phyloP scores from a whole-genome alignment of 2,329 filamentous ascomycete genomes.

The Penicillium sp. region DNA sequence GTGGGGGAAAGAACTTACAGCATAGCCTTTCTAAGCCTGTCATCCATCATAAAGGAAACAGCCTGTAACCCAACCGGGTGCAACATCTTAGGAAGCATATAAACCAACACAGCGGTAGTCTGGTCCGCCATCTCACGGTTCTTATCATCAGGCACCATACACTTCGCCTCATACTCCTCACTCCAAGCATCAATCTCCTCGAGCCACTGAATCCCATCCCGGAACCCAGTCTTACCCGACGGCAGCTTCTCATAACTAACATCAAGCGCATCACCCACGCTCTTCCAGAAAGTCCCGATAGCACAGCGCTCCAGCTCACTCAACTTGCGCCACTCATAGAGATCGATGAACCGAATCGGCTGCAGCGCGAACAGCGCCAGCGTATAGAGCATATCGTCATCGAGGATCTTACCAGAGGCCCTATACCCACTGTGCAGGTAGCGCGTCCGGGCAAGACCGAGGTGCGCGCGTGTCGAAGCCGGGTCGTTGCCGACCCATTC shows the following conservation, averaged over 20 bases:
- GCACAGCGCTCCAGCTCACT: conserved; percentile 67
- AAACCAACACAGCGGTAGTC: conserved; percentile 60
- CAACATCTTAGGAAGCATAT: conserved; percentile 48
- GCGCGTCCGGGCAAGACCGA: conserved; percentile 63
- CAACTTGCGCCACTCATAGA: conserved; percentile 68
- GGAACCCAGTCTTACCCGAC: conserved; percentile 40
- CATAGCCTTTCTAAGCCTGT: conserved; percentile 63
- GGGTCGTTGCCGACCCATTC: conserved; percentile 49
- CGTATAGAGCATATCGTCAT: conserved; percentile 65
- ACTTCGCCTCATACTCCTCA: conserved; percentile 55
- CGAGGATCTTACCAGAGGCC: conserved; percentile 56
- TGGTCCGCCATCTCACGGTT: conserved; percentile 56
- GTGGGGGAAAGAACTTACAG: conserved; percentile 43
- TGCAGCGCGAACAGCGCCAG: conserved; percentile 64
- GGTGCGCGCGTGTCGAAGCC: conserved; percentile 42
- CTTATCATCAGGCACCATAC: conserved; percentile 55
- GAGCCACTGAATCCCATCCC: conserved; percentile 53
- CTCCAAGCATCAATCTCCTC: conserved; percentile 53
- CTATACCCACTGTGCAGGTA: conserved; percentile 60
- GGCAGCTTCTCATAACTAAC: conserved; percentile 53
- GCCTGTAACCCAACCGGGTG: conserved; percentile 50
- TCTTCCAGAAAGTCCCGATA: conserved; percentile 67
- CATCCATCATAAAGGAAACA: conserved; percentile 61
- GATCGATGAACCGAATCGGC: conserved; percentile 60
- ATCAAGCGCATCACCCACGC: conserved; percentile 66